phyloP scores from a whole-genome alignment of 2,329 filamentous ascomycete species.

The Neodidymelliopsis sp. region DNA sequence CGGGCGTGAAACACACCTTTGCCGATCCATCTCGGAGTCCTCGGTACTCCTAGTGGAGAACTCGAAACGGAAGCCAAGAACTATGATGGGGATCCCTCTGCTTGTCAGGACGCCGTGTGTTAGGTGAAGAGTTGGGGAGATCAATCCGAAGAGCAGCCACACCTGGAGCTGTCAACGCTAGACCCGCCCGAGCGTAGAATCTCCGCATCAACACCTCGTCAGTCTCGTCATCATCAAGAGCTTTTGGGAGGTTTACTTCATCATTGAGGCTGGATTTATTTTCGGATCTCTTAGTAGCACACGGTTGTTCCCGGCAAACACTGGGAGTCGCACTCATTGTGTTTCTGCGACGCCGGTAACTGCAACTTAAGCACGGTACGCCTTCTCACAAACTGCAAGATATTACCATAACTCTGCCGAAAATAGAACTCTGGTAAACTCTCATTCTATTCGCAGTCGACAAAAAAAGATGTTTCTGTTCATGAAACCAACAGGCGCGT shows the following conservation, averaged over 20 bases:
- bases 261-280: constrained; percentile 4
- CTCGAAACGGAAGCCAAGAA: constrained; percentile 9
- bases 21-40: constrained; percentile 29
- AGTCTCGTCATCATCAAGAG: constrained; percentile 14
- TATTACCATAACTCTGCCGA: background rate
- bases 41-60: constrained; percentile 12
- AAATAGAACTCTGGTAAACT: constrained; percentile 14
- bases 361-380: background rate
- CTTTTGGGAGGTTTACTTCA: background rate
- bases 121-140: background rate
- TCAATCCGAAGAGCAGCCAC: background rate
- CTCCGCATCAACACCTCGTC: background rate
- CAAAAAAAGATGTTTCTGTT: constrained; percentile 22
- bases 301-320: background rate
- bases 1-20: constrained; percentile 23
- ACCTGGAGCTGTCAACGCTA: constrained; percentile 1
- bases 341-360: constrained; percentile 1
- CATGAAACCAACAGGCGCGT: constrained; percentile 26
- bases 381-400: background rate
- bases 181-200: background rate
- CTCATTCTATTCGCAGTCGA: constrained; percentile 13
- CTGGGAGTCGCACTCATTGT: constrained; percentile 2
- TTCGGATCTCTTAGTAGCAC: background rate
- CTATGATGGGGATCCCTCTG: constrained; percentile 33
- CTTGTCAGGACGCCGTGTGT: constrained; percentile 1